These are phyloP conservation scores for Leishmania tropica DNA, from an alignment of 208 protist species.

Conservation along the genomic window DNA sequence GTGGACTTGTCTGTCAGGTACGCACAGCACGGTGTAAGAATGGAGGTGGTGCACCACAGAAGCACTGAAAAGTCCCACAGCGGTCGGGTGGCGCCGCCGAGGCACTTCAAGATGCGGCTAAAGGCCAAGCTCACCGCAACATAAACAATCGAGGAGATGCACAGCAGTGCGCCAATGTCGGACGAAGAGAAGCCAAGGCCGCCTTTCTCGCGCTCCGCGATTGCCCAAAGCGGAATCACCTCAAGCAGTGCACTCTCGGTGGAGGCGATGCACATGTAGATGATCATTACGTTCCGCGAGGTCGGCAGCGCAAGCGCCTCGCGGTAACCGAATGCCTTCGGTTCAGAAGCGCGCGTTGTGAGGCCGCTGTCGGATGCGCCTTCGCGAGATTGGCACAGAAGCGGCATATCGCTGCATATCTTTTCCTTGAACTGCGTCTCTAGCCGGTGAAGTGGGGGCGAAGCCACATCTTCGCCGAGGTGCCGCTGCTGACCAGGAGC, in stretches of 20 bases:
- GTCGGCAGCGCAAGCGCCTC: conserved; percentile 40
- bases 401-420: not conserved
- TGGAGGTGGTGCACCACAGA: conserved; percentile 30
- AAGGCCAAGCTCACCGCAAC: conserved; percentile 57
- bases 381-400: not conserved
- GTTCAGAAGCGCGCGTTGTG: not conserved
- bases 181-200: conserved; percentile 41
- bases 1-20: conserved; percentile 23
- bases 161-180: conserved; percentile 53
- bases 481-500: not conserved
- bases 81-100: conserved; percentile 26
- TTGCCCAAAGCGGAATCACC: conserved; percentile 62
- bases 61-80: conserved; percentile 35
- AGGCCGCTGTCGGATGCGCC: not conserved
- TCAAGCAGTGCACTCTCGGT: conserved; percentile 56
- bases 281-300: conserved; percentile 46
- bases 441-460: not conserved
- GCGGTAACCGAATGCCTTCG: conserved; percentile 50
- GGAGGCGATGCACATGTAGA: conserved; percentile 66
- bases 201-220: conserved; percentile 46
- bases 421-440: not conserved
- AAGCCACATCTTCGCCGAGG: not conserved
- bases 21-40: conserved; percentile 34
- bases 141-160: conserved; percentile 47
- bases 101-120: conserved; percentile 19